Conservation (phyloP, 805 yeast genomes). For the Candida vaughaniae region DNA sequence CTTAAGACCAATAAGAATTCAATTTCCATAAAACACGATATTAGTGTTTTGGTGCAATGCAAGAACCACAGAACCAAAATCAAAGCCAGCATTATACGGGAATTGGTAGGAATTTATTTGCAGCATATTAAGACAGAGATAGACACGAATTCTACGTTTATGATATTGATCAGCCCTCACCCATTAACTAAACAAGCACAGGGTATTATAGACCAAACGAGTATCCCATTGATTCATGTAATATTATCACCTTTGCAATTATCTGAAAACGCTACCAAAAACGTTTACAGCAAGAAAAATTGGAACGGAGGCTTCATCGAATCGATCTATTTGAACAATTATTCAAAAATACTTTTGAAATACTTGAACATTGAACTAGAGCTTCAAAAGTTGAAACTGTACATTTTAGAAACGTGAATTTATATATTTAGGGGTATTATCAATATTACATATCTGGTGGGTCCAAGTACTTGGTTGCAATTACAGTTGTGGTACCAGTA, state of each 20-base stretch:
- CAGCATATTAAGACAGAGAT: constrained; percentile 29
- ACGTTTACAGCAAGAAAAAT: constrained; percentile 29
- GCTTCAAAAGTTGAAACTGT: constrained; percentile 17
- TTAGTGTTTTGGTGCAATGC: constrained; percentile 53
- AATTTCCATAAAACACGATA: constrained; percentile 26
- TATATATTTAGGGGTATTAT: background rate
- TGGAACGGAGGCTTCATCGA: constrained; percentile 38
- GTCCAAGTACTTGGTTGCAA: constrained; percentile 13
- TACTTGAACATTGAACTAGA: constrained; percentile 30
- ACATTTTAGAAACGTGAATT: constrained; percentile 5
- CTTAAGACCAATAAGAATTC: constrained; percentile 1
- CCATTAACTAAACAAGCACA: constrained; percentile 49
- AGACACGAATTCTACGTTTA: constrained; percentile 20
- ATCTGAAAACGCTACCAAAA: constrained; percentile 9
- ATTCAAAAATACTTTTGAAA: constrained; percentile 18
- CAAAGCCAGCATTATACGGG: constrained; percentile 49
- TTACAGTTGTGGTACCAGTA: constrained; percentile 14
- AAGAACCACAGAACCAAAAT: constrained; percentile 47
- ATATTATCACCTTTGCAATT: constrained; percentile 35
- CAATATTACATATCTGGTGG: constrained; percentile 10
- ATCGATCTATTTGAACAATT: constrained; percentile 21
- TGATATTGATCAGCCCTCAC: constrained; percentile 48
- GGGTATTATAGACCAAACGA: constrained; percentile 42
- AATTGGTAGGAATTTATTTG: constrained; percentile 51
- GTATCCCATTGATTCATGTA: constrained; percentile 46